A percentile compares a stretch with the other conserved stretches of the same genome.
These are phyloP conservation scores for Phaffomyces antillensis DNA, from an alignment of 805 yeast genomes.

Conservation along the genomic window DNA sequence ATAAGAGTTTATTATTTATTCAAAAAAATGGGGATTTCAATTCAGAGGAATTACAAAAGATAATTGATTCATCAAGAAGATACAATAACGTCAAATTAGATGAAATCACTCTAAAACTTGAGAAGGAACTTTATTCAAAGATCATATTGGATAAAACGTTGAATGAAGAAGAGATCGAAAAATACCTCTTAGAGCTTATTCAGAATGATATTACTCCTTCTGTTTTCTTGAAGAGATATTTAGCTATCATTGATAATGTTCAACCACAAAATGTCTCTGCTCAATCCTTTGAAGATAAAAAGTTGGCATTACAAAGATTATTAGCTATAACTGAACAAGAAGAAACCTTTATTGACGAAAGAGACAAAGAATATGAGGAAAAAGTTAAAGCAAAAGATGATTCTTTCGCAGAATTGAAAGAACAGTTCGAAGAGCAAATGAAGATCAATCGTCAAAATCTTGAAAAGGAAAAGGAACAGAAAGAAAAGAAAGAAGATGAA, in stretches of 20 bases:
- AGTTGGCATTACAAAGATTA: conserved; percentile 7
- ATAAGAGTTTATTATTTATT: conserved; percentile 4
- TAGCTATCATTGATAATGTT: conserved; percentile 6
- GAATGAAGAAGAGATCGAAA: conserved; percentile 7
- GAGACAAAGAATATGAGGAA: conserved; percentile 3
- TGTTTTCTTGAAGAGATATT: conserved; percentile 12
- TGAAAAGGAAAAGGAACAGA: background rate
- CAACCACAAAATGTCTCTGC: conserved; percentile 1
- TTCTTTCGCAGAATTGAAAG: conserved; percentile 10
- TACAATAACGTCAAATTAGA: conserved; percentile 6
- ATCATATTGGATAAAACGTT: conserved; percentile 9
- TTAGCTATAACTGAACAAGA: conserved; percentile 7
- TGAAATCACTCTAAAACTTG: conserved; percentile 1
- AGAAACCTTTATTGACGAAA: conserved; percentile 3
- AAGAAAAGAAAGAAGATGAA: conserved; percentile 5
- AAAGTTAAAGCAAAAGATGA: conserved; percentile 7
- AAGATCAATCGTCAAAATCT: background rate
- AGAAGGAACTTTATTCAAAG: conserved; percentile 12
- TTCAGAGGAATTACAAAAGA: conserved; percentile 12
- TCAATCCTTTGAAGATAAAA: conserved; percentile 5
- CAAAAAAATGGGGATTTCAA: conserved; percentile 16
- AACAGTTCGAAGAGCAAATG: background rate
- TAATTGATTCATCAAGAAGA: conserved; percentile 12
- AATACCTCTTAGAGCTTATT: conserved; percentile 9
- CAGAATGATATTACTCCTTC: conserved; percentile 13